Conservation (phyloP, 306 rosid species). For the Inga leiocalycina region DNA sequence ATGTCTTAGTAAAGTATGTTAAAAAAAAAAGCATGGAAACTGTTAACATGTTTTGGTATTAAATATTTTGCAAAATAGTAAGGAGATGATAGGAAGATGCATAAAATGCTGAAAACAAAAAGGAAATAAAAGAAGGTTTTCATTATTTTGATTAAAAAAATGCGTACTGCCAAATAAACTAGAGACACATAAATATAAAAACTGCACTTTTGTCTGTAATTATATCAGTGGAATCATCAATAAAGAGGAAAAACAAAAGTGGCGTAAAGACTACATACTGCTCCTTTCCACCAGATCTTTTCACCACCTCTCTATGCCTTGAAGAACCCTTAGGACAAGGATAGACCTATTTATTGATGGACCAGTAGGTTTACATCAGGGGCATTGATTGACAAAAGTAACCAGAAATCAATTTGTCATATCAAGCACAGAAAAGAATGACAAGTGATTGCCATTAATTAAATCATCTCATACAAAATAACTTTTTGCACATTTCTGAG, state of each 20-base stretch:
- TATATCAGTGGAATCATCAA: slow-evolving; percentile 12
- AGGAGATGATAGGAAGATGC: neutral
- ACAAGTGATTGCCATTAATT: slow-evolving; percentile 7
- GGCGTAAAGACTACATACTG: slow-evolving; percentile 60
- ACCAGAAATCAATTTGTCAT: slow-evolving; percentile 26
- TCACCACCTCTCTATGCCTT: slow-evolving; percentile 82
- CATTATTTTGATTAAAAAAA: neutral
- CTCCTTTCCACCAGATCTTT: slow-evolving; percentile 78
- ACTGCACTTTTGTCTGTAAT: neutral
- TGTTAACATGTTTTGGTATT: neutral
- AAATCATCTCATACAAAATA: neutral
- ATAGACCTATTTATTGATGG: slow-evolving; percentile 61
- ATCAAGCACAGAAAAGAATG: slow-evolving; percentile 8
- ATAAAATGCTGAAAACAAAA: neutral
- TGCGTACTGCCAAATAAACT: neutral
- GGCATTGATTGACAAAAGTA: slow-evolving; percentile 15
- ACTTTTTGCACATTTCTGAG: no score
- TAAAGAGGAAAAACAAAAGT: slow-evolving; percentile 11
- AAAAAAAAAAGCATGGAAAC: slow-evolving; percentile 1
- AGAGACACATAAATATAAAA: neutral
- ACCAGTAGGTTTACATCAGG: slow-evolving; percentile 36
- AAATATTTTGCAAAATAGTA: slow-evolving; percentile 14
- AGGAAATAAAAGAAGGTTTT: neutral
- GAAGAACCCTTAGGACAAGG: slow-evolving; percentile 96
- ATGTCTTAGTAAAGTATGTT: slow-evolving; percentile 9